These are phyloP conservation scores for Exutisphaerella laricina DNA, from an alignment of 2,329 filamentous ascomycete species.

Conservation along the genomic window DNA sequence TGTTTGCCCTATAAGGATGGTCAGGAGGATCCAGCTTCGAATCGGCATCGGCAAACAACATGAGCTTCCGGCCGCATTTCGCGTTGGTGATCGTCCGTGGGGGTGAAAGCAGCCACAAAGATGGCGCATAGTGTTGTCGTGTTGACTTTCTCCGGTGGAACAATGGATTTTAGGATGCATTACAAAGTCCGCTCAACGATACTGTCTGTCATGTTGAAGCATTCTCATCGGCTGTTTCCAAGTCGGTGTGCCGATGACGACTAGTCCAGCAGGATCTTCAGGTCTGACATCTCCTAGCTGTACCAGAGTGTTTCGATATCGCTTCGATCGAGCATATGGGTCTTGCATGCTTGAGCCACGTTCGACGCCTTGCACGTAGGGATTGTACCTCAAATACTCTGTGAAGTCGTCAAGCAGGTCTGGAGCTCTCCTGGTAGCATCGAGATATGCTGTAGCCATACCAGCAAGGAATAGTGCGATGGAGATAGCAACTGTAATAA, in stretches of 20 bases:
- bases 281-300: conserved; percentile 18
- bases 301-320: conserved; percentile 10
- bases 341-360: conserved; percentile 12
- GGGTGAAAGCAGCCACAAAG: no score
- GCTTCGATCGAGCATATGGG: conserved; percentile 6
- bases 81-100: no score
- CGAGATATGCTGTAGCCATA: conserved; percentile 13
- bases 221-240: conserved; percentile 4
- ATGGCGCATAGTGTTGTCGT: no score
- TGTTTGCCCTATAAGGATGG: no score
- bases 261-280: conserved; percentile 12
- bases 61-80: no score
- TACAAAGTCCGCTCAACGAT: conserved; percentile 1
- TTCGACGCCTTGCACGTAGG: conserved; percentile 11
- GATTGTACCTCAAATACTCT: conserved; percentile 11
- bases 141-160: no score
- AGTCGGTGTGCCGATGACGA: conserved; percentile 14
- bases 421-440: conserved; percentile 13
- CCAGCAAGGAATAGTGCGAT: conserved; percentile 10
- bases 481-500: conserved; percentile 11
- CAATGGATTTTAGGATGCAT: no score
- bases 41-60: no score
- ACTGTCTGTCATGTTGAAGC: conserved; percentile 3
- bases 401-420: conserved; percentile 19
- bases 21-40: no score